phyloP scores from a whole-genome alignment of 2,329 filamentous ascomycete species.

The Incumbomyces delicatus region DNA sequence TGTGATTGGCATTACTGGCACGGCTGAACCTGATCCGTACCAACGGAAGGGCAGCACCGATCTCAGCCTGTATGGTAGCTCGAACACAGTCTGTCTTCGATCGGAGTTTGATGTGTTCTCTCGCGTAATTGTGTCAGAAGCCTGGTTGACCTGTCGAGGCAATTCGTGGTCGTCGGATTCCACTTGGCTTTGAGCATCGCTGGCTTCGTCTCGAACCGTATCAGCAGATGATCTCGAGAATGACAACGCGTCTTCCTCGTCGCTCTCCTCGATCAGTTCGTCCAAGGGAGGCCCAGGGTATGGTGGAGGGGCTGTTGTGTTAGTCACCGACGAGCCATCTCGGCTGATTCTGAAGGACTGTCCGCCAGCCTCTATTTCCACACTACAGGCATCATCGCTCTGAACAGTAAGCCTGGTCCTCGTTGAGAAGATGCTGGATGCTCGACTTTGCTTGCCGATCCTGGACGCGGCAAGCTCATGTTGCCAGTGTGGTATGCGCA shows the following conservation, averaged over 20 bases:
- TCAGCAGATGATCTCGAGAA: neutral
- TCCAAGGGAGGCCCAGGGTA: slow-evolving; percentile 16
- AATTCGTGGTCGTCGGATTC: neutral
- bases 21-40: neutral
- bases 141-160: neutral
- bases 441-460: slow-evolving; percentile 21
- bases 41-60: neutral
- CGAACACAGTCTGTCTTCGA: neutral
- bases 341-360: slow-evolving; percentile 25
- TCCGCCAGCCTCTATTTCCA: slow-evolving; percentile 23
- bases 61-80: neutral
- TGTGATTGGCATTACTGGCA: neutral
- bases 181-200: neutral
- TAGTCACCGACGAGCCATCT: slow-evolving; percentile 24
- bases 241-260: slow-evolving; percentile 21
- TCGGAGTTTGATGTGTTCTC: neutral
- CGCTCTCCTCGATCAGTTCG: slow-evolving; percentile 25
- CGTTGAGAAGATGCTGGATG: slow-evolving; percentile 25
- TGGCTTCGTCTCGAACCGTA: neutral
- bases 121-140: neutral
- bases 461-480: slow-evolving; percentile 15
- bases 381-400: slow-evolving; percentile 21
- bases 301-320: slow-evolving; percentile 18
- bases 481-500: slow-evolving; percentile 12
- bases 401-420: slow-evolving; percentile 23